Conservation (phyloP, 2,329 filamentous ascomycete species). For the Exophiala aquamarina region DNA sequence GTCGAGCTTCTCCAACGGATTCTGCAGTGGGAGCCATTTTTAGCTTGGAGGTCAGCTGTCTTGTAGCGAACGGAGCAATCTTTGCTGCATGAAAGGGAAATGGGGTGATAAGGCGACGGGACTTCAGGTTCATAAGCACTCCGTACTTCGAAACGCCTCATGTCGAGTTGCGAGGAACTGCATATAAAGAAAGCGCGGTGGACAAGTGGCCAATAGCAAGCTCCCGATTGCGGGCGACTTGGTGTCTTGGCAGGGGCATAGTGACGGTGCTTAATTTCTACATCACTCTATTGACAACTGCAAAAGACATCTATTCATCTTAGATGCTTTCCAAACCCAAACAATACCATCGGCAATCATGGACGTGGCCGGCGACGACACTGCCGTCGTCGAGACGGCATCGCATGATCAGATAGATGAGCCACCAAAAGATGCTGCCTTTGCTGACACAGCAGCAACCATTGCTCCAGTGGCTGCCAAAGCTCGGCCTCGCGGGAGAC, state of each 20-base stretch:
- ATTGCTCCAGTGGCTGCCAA: not conserved
- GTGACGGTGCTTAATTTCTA: not conserved
- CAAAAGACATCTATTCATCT: conserved; percentile 16
- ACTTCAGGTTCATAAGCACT: too few species aligned
- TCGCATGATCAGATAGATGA: too few species aligned
- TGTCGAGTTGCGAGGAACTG: not conserved
- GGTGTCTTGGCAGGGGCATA: conserved; percentile 18
- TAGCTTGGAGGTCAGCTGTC: too few species aligned
- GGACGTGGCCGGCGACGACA: conserved; percentile 7
- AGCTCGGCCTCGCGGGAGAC: conserved; percentile 19
- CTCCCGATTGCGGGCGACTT: not conserved
- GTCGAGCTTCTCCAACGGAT: conserved; percentile 25
- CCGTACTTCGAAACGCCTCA: not conserved
- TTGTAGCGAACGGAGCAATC: too few species aligned
- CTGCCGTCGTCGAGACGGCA: too few species aligned
- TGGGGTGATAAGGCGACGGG: too few species aligned
- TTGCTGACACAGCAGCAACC: too few species aligned
- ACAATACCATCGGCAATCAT: not conserved
- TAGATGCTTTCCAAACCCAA: not conserved
- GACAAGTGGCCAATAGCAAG: conserved; percentile 3
- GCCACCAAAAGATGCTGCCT: too few species aligned
- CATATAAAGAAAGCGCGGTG: conserved; percentile 2
- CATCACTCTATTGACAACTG: conserved; percentile 15
- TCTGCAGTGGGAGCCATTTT: conserved; percentile 21
- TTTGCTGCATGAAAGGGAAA: too few species aligned